Base-by-base conservation (phyloP, 352 stramenopile genomes). In the Globisporangium paroecandrum region DNA sequence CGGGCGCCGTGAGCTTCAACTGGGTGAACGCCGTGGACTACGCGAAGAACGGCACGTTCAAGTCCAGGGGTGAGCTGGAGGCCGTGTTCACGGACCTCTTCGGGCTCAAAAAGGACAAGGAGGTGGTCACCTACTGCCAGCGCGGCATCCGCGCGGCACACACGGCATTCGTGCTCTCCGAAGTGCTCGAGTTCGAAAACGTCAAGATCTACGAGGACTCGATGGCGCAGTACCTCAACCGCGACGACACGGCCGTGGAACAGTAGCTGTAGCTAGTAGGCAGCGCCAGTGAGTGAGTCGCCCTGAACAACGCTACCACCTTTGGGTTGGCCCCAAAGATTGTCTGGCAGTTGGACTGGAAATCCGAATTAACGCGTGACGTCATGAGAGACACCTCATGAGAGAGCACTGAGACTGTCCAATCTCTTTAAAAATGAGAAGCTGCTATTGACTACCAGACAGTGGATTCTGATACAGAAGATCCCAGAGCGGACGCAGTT, bases 201-300 rank as follows among this genome's bases (percentile, higher is more conserved):
- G 81, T 87, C 25, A 79, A 82, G 65, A 79, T 87, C 46, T 93
- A 91, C 68, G 84, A 91, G 68, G 72, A 87, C 73, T 93, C 84
- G 54, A 94, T 94, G 86, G 64, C 81, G 9, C 72, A 94, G 71
- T 94, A 94, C 64, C 69, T 94, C 10, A 94, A 94, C 72, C 75
- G 77, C 62, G 74, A 83, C 38, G 81, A 89, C 64, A 88, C 81
- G 1, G 70, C 71, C 27, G 78, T 92, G n/a, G 77, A 81, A 29
- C 55, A 77, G 63, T 59, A 24, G 32, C 27, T 32, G 27, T 32
- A 32, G 27, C 27, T 32, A 32, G 27, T 32, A 32, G 27, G 27
- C 27, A 32, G 32, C 6, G 32, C 6, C 32, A 36, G 32, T 9
- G 32, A 36, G 32, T 36, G 27, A 32, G 27, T 32, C 2, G 27